Conservation (phyloP, 2,329 filamentous ascomycete genomes). For the Colletotrichum noveboracense region DNA sequence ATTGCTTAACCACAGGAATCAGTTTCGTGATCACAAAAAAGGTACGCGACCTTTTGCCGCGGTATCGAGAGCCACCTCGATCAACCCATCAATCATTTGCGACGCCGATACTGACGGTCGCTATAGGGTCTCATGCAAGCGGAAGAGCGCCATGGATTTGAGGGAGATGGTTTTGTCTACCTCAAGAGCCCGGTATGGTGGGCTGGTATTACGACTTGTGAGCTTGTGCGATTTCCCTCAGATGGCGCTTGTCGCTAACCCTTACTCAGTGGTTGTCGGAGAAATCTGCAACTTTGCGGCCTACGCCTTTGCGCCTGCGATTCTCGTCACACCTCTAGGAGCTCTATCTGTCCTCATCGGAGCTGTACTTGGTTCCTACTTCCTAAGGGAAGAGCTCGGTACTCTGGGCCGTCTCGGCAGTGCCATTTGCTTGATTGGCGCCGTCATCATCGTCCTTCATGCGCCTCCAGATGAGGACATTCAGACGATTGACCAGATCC, state of each 20-base stretch:
- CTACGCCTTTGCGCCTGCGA: slow-evolving; percentile 98
- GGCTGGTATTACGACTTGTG: slow-evolving; percentile 90
- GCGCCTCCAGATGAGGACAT: slow-evolving; percentile 94
- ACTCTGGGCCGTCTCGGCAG: slow-evolving; percentile 91
- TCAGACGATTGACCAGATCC: slow-evolving; percentile 87
- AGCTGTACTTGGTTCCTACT: slow-evolving; percentile 93
- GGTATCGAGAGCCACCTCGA: background rate
- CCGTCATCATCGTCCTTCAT: slow-evolving; percentile 96
- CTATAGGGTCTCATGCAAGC: slow-evolving; percentile 85
- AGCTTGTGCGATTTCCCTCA: slow-evolving; percentile 35
- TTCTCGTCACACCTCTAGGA: slow-evolving; percentile 93
- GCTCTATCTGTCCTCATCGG: slow-evolving; percentile 95
- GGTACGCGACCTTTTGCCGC: slow-evolving; percentile 53
- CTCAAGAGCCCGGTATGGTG: slow-evolving; percentile 96
- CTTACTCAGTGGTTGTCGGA: slow-evolving; percentile 77
- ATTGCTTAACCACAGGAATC: slow-evolving; percentile 63
- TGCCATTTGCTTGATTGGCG: slow-evolving; percentile 93
- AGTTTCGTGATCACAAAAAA: slow-evolving; percentile 99
- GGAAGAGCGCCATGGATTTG: slow-evolving; percentile 90
- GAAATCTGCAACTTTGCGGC: slow-evolving; percentile 98
- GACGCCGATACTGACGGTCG: slow-evolving; percentile 25
- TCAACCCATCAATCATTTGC: background rate
- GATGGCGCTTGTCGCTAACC: background rate
- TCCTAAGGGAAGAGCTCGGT: slow-evolving; percentile 89
- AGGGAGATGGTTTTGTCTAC: slow-evolving; percentile 95